Base-by-base conservation (phyloP, 2,329 filamentous ascomycete genomes). In the Penicillium sp. region DNA sequence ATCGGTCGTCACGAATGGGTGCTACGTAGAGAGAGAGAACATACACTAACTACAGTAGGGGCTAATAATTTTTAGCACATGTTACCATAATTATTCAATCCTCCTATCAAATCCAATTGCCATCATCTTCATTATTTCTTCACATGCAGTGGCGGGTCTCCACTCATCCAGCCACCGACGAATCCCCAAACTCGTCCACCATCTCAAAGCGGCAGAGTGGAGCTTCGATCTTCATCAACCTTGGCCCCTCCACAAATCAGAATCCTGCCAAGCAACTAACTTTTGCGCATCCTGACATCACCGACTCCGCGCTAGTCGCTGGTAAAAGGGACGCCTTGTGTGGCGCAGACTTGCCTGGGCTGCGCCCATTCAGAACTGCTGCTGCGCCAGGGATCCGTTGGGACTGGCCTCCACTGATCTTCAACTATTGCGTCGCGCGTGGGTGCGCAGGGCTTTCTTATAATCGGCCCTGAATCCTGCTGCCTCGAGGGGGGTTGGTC, bases 381-480 rank as follows among this genome's bases (percentile, higher is more conserved):
- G 33, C 53, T 49, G 17, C 47, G 42, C 35, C 61, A 61, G 17
- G 58, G 59, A 44, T 66, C 57, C 17, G 33, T 35, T 40, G 38
- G 17, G n/a, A 37, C 26, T 37, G 30, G 37, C 50, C 45, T 56
- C 56, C 62, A 64, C 59, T 51, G 62, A 64, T 64, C 62, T 57
- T 57, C 62, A 53, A 56, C 42, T 22, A 58, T 67, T 67, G 65
- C 65, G 65, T 64, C 56, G 53, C 10, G 17, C 26, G 19, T 54
- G 56, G 45, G 24, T 53, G 17, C 26, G 51, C 44, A 61, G 58
- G 53, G 59, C 54, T 47, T 45, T 53, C 58, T 67, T 59, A 56
- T 65, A 61, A 63, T 30, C 38, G 35, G 49, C 62, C 53, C 56
- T 60, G 60, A 67, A 63, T 62, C 56, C 61, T 63, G 58, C 44